A percentile compares a stretch with the other conserved stretches of the same genome.
Evolutionary conservation across 1,139 yeast genomes (phyloP).

Genomic region (Entelexis sorbosivorans): DNA sequence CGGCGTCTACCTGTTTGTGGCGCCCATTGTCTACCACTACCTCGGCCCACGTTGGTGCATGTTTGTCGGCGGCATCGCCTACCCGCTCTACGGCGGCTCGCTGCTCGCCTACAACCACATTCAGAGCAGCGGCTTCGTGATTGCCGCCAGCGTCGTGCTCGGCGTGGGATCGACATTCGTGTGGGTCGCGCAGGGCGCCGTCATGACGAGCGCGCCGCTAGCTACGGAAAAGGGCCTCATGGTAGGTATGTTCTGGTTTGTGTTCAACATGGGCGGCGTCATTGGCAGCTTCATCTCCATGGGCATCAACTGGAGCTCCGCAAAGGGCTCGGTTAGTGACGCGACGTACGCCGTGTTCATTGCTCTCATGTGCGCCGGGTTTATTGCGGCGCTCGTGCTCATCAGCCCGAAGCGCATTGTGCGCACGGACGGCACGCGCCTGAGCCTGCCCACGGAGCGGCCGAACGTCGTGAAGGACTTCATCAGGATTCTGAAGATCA

Average conservation of each 20-base stretch:
- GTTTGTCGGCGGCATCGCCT: conserved; percentile 58
- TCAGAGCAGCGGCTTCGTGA: conserved; percentile 43
- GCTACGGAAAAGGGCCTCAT: conserved; percentile 46
- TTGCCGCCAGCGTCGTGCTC: conserved; percentile 49
- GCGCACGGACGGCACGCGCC: conserved; percentile 42
- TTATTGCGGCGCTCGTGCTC: conserved; percentile 38
- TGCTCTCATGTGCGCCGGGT: conserved; percentile 44
- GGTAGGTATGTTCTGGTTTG: conserved; percentile 47
- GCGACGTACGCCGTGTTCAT: conserved; percentile 53
- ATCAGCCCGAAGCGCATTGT: conserved; percentile 44
- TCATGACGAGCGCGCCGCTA: conserved; percentile 47
- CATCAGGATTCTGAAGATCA: conserved; percentile 32
- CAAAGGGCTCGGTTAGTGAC: conserved; percentile 36
- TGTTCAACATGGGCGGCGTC: conserved; percentile 55
- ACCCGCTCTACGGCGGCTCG: conserved; percentile 45
- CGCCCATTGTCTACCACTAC: conserved; percentile 36
- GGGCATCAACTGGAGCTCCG: conserved; percentile 35
- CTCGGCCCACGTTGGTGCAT: conserved; percentile 45
- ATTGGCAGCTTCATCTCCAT: conserved; percentile 48
- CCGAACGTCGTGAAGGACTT: conserved; percentile 37
- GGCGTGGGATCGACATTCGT: conserved; percentile 48
- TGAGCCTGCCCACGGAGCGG: conserved; percentile 34
- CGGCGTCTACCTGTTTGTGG: conserved; percentile 49
- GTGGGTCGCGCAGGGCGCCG: conserved; percentile 54
- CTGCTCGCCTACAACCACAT: conserved; percentile 42